Conservation (phyloP, 2,329 filamentous ascomycete species). For the Penicillium sp. region DNA sequence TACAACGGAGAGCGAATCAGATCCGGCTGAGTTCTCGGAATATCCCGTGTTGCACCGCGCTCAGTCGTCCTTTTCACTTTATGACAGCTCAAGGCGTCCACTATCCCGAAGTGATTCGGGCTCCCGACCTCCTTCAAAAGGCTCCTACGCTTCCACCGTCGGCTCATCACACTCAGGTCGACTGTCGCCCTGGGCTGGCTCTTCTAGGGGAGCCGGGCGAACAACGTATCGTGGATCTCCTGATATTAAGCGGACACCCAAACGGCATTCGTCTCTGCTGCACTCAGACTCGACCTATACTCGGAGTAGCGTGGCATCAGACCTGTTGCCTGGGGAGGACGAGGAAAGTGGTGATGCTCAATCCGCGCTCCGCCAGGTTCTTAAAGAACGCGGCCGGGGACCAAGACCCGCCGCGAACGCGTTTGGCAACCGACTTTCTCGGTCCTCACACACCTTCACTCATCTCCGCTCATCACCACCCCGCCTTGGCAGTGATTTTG, state of each 20-base stretch:
- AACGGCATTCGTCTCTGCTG: slow-evolving; percentile 25
- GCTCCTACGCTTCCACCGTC: slow-evolving; percentile 37
- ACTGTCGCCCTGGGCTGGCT: slow-evolving; percentile 36
- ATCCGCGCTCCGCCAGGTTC: slow-evolving; percentile 40
- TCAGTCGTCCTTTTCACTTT: slow-evolving; percentile 34
- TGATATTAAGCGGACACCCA: slow-evolving; percentile 29
- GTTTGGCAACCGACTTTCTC: slow-evolving; percentile 24
- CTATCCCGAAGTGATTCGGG: slow-evolving; percentile 29
- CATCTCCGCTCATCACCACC: slow-evolving; percentile 41
- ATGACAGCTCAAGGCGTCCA: slow-evolving; percentile 25
- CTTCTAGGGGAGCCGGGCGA: slow-evolving; percentile 24
- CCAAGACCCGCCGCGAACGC: slow-evolving; percentile 23
- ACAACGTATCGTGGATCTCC: slow-evolving; percentile 21
- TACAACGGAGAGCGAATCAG: slow-evolving; percentile 36
- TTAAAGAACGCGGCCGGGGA: slow-evolving; percentile 29
- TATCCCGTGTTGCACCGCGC: slow-evolving; percentile 31
- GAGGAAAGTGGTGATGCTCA: slow-evolving; percentile 38
- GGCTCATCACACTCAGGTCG: slow-evolving; percentile 36
- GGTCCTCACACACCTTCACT: slow-evolving; percentile 27
- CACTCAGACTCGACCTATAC: slow-evolving; percentile 29
- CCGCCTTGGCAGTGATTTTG: slow-evolving; percentile 29
- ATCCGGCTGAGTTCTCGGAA: slow-evolving; percentile 36
- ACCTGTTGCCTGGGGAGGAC: slow-evolving; percentile 22
- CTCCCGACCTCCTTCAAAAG: slow-evolving; percentile 37
- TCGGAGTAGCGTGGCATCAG: slow-evolving; percentile 23